phyloP scores from a whole-genome alignment of 2,329 filamentous ascomycete species.

The Colletotrichum sp. region DNA sequence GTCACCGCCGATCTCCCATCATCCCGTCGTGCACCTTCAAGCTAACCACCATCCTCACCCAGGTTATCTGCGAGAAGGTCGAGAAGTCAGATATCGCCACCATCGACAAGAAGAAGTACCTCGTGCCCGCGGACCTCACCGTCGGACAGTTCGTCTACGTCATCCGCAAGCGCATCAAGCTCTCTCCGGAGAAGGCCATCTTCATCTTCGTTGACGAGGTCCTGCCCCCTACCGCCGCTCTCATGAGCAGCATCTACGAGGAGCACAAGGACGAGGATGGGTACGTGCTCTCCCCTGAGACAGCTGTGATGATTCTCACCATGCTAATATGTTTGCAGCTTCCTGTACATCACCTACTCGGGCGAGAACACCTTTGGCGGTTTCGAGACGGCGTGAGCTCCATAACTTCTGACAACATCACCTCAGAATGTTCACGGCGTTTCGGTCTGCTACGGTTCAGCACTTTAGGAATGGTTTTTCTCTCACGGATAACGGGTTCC shows the following conservation, averaged over 20 bases:
- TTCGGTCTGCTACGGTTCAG: constrained; percentile 21
- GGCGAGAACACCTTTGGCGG: constrained; percentile 97
- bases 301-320: background rate
- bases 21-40: background rate
- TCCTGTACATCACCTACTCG: constrained; percentile 99
- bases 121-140: constrained; percentile 95
- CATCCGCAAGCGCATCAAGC: constrained; percentile 99
- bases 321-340: constrained; percentile 53
- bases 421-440: constrained; percentile 23
- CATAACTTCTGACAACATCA: constrained; percentile 8
- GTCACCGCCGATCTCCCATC: constrained; percentile 16
- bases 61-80: constrained; percentile 99
- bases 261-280: constrained; percentile 91
- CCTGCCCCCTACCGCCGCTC: constrained; percentile 90
- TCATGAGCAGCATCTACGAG: constrained; percentile 99
- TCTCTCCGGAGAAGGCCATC: constrained; percentile 99
- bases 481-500: constrained; percentile 13
- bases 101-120: constrained; percentile 99
- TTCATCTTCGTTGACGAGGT: constrained; percentile 99
- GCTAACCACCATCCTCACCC: constrained; percentile 26
- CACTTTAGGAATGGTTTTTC: constrained; percentile 20
- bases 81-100: constrained; percentile 99
- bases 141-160: constrained; percentile 99
- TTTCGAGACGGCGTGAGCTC: constrained; percentile 43
- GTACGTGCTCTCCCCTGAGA: constrained; percentile 42